phyloP scores from a whole-genome alignment of 78 protist species.

The Bodo saltans region DNA sequence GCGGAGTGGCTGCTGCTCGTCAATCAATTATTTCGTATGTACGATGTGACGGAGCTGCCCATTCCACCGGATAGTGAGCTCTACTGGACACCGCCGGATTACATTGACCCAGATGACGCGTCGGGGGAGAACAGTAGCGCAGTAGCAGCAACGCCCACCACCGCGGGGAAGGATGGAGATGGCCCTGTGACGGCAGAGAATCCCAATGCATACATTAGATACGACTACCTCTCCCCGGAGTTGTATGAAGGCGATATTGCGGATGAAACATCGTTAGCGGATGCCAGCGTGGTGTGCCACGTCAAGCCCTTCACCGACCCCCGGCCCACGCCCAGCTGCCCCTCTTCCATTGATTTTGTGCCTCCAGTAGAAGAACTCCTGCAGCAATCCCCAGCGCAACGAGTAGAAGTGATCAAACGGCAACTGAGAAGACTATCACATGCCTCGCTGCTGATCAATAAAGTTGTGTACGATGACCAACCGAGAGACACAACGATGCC shows the following conservation, averaged over 20 bases:
- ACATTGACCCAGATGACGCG: not conserved
- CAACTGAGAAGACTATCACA: not conserved
- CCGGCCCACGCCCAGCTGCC: not conserved
- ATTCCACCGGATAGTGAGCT: not conserved
- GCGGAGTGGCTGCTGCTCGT: not conserved
- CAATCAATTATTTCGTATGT: not conserved
- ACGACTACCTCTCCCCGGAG: conserved; percentile 4
- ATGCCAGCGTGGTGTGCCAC: not conserved
- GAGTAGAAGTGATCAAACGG: not conserved
- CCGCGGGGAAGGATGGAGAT: not conserved
- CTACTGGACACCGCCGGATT: not conserved
- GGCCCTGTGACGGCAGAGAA: not conserved
- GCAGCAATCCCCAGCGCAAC: not conserved
- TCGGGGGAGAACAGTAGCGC: not conserved
- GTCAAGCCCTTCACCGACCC: not conserved
- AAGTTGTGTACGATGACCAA: conserved; percentile 6
- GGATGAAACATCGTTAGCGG: not conserved
- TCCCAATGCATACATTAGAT: too few relatives aligned
- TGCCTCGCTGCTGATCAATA: not conserved
- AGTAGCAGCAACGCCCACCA: not conserved
- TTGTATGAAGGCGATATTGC: not conserved
- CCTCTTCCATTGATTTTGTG: not conserved
- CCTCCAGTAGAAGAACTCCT: not conserved
- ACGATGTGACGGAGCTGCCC: conserved; percentile 22
- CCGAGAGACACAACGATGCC: not conserved